These are phyloP conservation scores for Lineolata rhizophorae DNA, from an alignment of 495 filamentous ascomycete genomes.

Conservation along the genomic window DNA sequence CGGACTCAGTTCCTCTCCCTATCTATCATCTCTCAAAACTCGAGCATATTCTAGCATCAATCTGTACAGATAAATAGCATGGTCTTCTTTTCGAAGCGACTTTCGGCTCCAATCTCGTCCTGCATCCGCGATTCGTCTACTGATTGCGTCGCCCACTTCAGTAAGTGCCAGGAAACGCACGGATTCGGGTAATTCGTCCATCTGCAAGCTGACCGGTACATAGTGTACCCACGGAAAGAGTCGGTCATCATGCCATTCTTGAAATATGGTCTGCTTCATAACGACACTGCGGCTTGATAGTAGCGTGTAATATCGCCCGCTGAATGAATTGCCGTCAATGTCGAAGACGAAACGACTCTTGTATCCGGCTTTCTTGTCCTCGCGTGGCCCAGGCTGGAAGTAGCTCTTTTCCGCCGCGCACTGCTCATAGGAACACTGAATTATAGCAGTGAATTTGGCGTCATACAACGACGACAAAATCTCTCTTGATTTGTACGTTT, in stretches of 20 bases:
- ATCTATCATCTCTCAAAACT: no score
- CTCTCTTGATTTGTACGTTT: neutral
- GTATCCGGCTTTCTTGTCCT: slow-evolving; percentile 8
- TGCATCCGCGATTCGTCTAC: slow-evolving; percentile 21
- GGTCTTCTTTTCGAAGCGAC: slow-evolving; percentile 20
- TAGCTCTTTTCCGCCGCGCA: slow-evolving; percentile 5
- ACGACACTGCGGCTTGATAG: slow-evolving; percentile 20
- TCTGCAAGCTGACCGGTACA: slow-evolving; percentile 23
- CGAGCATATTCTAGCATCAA: slow-evolving; percentile 24
- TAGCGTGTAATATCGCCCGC: slow-evolving; percentile 26
- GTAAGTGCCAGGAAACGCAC: slow-evolving; percentile 20
- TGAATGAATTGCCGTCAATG: slow-evolving; percentile 33
- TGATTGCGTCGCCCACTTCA: slow-evolving; percentile 12
- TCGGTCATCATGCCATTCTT: slow-evolving; percentile 37
- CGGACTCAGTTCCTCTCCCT: no score
- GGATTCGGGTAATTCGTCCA: slow-evolving; percentile 26
- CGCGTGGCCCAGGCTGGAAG: slow-evolving; percentile 9
- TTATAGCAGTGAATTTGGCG: slow-evolving; percentile 7
- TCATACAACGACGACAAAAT: neutral
- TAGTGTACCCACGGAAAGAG: slow-evolving; percentile 33
- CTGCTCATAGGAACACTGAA: slow-evolving; percentile 4
- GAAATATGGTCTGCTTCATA: slow-evolving; percentile 26
- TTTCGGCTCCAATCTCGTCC: slow-evolving; percentile 22
- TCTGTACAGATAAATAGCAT: slow-evolving; percentile 21
- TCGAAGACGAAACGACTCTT: slow-evolving; percentile 21